A percentile compares a stretch with the other conserved stretches of the same genome.
phyloP scores from a whole-genome alignment of 805 yeast species.

The Candida nitratophila region DNA sequence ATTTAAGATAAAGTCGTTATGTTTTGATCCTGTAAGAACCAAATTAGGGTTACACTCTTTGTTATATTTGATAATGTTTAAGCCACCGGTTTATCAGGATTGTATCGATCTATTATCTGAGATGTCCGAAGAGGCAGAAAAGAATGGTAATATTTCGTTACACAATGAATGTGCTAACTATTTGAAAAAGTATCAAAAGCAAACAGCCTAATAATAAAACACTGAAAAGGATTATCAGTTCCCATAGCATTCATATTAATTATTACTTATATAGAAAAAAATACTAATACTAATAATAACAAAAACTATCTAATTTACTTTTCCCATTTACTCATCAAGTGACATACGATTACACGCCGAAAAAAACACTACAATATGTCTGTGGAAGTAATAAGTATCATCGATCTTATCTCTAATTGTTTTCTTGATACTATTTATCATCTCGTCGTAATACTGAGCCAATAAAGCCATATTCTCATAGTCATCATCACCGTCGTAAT shows the following conservation, averaged over 20 bases:
- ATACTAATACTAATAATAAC: too few species aligned
- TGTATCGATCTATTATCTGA: slow-evolving; percentile 45
- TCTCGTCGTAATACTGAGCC: too few species aligned
- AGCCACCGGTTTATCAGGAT: slow-evolving; percentile 70
- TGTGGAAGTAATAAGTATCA: slow-evolving; percentile 3
- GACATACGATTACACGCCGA: slow-evolving; percentile 7
- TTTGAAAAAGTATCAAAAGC: slow-evolving; percentile 37
- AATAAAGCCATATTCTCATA: too few species aligned
- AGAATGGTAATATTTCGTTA: slow-evolving; percentile 38
- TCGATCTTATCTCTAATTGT: not conserved
- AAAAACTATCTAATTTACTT: too few species aligned
- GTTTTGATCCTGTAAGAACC: slow-evolving; percentile 79
- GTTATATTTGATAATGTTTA: slow-evolving; percentile 77
- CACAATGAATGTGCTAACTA: slow-evolving; percentile 38
- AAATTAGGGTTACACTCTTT: slow-evolving; percentile 77
- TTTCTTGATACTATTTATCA: not conserved
- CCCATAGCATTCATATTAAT: too few species aligned
- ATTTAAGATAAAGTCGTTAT: slow-evolving; percentile 58
- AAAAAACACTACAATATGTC: slow-evolving; percentile 9
- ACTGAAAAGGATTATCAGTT: too few species aligned
- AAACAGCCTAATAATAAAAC: too few species aligned
- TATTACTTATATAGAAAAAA: too few species aligned
- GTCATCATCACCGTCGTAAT: too few species aligned
- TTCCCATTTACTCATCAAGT: not conserved
- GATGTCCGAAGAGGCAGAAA: slow-evolving; percentile 30